Base-by-base conservation (phyloP, 148 eudicot genomes). In the Agrostemma githago region DNA sequence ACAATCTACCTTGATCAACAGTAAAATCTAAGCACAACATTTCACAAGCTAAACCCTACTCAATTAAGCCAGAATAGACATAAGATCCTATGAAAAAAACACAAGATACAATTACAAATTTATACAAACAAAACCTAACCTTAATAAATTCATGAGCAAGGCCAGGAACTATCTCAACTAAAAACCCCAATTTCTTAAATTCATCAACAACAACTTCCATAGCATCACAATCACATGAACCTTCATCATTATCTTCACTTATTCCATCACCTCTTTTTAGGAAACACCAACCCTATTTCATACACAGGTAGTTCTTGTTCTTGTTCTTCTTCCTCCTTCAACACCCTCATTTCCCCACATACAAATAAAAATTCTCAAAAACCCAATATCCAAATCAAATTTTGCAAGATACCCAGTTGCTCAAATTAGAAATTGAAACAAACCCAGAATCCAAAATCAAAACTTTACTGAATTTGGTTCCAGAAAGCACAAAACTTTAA, bases 101-200 rank as follows among this genome's bases (percentile, higher is more conserved):
- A 9, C 8, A 7, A 62, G 40, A 11, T 42, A 63, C 11, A 63
- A 63, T 8, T 63, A 34, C 9, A 19, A 60, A 60, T 26, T 26
- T 26, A 9, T 15, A 19, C 21, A 19, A 37, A 39, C 5, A 68
- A 68, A 46, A 12, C 37, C 53, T 61, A 72, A 94, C 98, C 97
- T 88, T 94, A 63, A 94, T 75, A 76, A 91, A 94, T 73, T 89
- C 97, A 79, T 89, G 83, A 70, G 86, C 85, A 84, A 88, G 79
- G 43, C 98, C 98, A 77, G 78, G 39, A 77, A 91, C 86, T 80
- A 72, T 82, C 17, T 94, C 97, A 80, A 86, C 89, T 14, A 88
- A 73, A 38, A 94, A 76, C 7, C 98, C 96, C 44, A 54, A 71
- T 75, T 84, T 87, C 81, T 72, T 79, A 64, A 94, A 84, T 82